phyloP scores from a whole-genome alignment of 495 filamentous ascomycete species.

The Baudoinia panamericana region DNA sequence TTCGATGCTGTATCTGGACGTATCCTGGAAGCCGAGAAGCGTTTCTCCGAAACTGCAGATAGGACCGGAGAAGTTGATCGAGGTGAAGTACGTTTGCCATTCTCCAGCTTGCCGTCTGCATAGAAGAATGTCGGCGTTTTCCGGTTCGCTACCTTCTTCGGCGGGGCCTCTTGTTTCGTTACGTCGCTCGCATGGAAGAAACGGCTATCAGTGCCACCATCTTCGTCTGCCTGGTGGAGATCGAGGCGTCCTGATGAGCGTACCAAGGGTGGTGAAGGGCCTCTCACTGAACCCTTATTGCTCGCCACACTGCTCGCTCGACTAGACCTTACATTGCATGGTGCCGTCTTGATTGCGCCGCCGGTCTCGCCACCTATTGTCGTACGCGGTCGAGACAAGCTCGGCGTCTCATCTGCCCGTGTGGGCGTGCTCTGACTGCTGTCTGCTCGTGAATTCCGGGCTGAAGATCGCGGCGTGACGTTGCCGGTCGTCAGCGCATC shows the following conservation, averaged over 20 bases:
- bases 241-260: slow-evolving; percentile 11
- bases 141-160: slow-evolving; percentile 20
- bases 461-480: slow-evolving; percentile 31
- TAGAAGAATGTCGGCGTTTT: slow-evolving; percentile 29
- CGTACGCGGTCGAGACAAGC: not conserved
- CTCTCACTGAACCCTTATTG: slow-evolving; percentile 11
- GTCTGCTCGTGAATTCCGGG: slow-evolving; percentile 27
- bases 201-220: slow-evolving; percentile 16
- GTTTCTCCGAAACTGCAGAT: slow-evolving; percentile 16
- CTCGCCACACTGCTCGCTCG: slow-evolving; percentile 21
- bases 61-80: slow-evolving; percentile 13
- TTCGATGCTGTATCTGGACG: slow-evolving; percentile 4
- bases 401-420: slow-evolving; percentile 18
- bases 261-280: slow-evolving; percentile 7
- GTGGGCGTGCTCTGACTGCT: slow-evolving; percentile 25
- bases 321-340: slow-evolving; percentile 1
- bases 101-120: slow-evolving; percentile 26
- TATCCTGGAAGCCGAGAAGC: slow-evolving; percentile 12
- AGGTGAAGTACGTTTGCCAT: slow-evolving; percentile 1
- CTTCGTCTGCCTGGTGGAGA: not conserved
- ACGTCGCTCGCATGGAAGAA: slow-evolving; percentile 32
- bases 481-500: slow-evolving; percentile 25
- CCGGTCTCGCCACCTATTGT: slow-evolving; percentile 7
- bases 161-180: slow-evolving; percentile 16
- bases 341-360: slow-evolving; percentile 8